Base-by-base conservation (phyloP, 768 basidiomycete species). In the Aureoboletus auriporus region DNA sequence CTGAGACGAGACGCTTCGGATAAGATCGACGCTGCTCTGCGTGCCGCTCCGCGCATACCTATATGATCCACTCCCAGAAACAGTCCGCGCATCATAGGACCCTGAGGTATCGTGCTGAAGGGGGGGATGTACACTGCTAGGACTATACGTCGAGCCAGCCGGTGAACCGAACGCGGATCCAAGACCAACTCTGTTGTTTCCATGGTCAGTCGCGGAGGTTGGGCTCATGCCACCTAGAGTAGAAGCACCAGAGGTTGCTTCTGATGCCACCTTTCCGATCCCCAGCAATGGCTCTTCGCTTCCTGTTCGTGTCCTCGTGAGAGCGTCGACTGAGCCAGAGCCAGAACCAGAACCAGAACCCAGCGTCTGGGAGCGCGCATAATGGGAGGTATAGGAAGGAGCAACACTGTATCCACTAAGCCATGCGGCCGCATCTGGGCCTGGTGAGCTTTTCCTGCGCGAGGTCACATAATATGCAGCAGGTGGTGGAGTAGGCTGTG, bases 121-220 rank as follows among this genome's bases (percentile, higher is more conserved):
- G 7, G 34, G 8, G 5, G 51, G 43, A 6, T 52, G 33, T 11
- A 39, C 23, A 13, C 51, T 52, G 13, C 54, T 54, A 14, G 60
- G 61, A 23, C 59, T 54, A 31, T 52, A 42, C 42, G 52, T 37
- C 13, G 66, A 66, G 16, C 44, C 39, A 16, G 50, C 47, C 5
- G 60, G 50, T 10, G 66, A 66, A 17, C 66, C 57, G 33, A 68
- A 66, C 11, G 64, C 66, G 35, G 65, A 66, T 14, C 65, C 66
- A 16, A 68, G 50, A 11, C 55, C 47, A 2, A 41, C 31, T 17
- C 16, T 47, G 39, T 48, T 55, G n/a, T 53, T 44, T 39, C 50
- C 58, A 0, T 26, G 39, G 14, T 54, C 60, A 11, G 42, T 44
- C 6, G 28, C 30, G 12, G 35, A 33, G 8, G 50, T 49, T 9